Conservation (phyloP, 2,329 filamentous ascomycete species). For the Emericellopsis atlantica region DNA sequence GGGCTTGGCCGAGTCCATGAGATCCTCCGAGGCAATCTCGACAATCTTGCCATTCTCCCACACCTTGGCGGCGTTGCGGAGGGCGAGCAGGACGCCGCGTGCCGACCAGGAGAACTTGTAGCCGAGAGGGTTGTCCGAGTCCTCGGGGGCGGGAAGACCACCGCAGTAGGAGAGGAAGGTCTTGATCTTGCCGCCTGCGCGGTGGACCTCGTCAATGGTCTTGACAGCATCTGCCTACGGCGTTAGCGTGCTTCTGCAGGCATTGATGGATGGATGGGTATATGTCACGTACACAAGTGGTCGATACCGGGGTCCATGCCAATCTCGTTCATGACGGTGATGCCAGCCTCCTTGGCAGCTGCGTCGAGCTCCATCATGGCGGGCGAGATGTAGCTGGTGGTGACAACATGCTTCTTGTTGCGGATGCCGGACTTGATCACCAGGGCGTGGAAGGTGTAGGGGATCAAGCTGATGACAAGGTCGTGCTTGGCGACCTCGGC, state of each 20-base stretch:
- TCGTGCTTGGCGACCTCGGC: constrained; percentile 69
- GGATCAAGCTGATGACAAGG: constrained; percentile 72
- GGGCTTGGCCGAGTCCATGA: constrained; percentile 81
- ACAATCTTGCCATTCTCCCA: constrained; percentile 69
- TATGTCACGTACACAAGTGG: constrained; percentile 31
- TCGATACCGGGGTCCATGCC: constrained; percentile 63
- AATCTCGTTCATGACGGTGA: constrained; percentile 97
- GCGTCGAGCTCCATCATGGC: constrained; percentile 84
- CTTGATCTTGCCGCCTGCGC: constrained; percentile 71
- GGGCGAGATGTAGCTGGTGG: constrained; percentile 84
- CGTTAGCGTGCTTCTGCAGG: neutral
- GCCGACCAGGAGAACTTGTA: constrained; percentile 81
- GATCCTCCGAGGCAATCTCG: constrained; percentile 46
- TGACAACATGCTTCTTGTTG: constrained; percentile 92
- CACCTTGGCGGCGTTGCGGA: constrained; percentile 75
- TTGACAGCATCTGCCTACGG: constrained; percentile 60
- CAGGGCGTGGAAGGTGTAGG: constrained; percentile 77
- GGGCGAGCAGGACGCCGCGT: constrained; percentile 76
- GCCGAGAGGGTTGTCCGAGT: constrained; percentile 77
- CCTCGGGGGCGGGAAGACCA: constrained; percentile 59
- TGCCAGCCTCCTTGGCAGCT: constrained; percentile 75
- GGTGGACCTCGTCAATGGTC: constrained; percentile 80
- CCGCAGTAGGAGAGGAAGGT: constrained; percentile 80
- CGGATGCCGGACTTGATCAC: constrained; percentile 92
- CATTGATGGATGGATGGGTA: constrained; percentile 15